Base-by-base conservation (phyloP, 2,329 filamentous ascomycete genomes). In the Xylariaceae sp. region DNA sequence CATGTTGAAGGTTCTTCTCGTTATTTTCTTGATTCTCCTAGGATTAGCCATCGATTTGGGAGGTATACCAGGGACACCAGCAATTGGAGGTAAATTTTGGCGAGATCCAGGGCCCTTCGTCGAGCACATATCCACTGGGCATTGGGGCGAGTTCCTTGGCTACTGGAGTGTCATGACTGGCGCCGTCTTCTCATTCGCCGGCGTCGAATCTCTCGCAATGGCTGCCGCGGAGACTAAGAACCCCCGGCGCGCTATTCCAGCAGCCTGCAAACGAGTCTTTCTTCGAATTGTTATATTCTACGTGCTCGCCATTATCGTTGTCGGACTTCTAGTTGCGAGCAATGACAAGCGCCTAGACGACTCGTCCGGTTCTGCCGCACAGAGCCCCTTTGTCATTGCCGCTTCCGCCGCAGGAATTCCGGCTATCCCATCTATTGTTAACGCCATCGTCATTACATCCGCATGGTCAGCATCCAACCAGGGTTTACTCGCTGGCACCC, bases 401-500 rank as follows among this genome's bases (percentile, higher is more conserved):
- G 83, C 86, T 36, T 76, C 79, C 10, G 79, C 81, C 29, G 87
- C 87, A 2, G 83, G 85, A 0, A 84, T 91, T 53, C 76, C 74
- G 4, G 84, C 79, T 6, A 79, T 91, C 4, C 85, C 86, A 0
- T 83, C 82, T 5, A 80, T 92, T 51, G 84, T 92, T 70, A 92
- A 92, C 67, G 87, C 86, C 34, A 76, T 91, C 22, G 85, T 92
- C 61, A 77, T 91, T 60, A 88, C 84, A 0, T 87, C 85, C 0
- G 86, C 85, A 0, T 85, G 82, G 71, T 89, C 86, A 0, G 78
- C 86, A 0, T 83, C 80, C 0, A 90, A 90, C 61, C 83, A 86
- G 60, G 81, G 79, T 63, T 73, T 91, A 32, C 72, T 77, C 39
- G 73, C 80, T 1, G 82, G 81, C 26, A 83, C 81, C 0, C 76